Base-by-base conservation (phyloP, 805 yeast genomes). In the Sugiyamaella floridensis region DNA sequence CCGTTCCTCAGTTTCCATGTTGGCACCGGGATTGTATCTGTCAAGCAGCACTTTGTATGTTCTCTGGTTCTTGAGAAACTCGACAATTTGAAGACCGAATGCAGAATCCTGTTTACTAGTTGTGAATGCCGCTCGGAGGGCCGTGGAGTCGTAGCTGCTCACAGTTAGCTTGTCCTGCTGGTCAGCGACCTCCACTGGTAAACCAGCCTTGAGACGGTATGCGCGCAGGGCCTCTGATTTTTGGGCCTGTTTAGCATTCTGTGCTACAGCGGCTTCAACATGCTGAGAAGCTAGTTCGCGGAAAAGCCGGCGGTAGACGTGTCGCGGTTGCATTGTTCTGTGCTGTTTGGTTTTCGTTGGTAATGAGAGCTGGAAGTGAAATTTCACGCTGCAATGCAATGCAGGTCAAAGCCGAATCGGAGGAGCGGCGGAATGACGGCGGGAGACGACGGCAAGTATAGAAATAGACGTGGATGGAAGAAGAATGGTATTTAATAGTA, bases 1-100 rank as follows among this genome's bases (percentile, higher is more conserved):
- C 52, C 84, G 82, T 55, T 92, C 97, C 49, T 78, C 78, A 63
- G 86, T 95, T 22, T 82, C 77, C 81, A 85, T 79, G 22, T 80
- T 80, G 55, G 85, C 73, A 2, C 96, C 93, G 2, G 95, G 92
- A 62, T 90, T 88, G 68, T 92, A 93, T 59, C 95, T 77, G 59
- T 86, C 93, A 44, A 90, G 73, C 47, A 92, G 74, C 58, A 83
- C 90, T 55, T 80, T 81, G 69, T 89, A 92, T 11, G 75, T 80
- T 58, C 93, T 75, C 67, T 92, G 97, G 56, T 83, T 80, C 49
- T 75, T 73, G 50, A 92, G 70, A 64, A 80, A 92, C 9, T 75
- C 71, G 4, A 79, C 71, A 12, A 86, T 76, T 62, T 86, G 89
- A n/a, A 65, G 59, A 46, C 84, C 68, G 61, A 83, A 82, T 34